phyloP scores from a whole-genome alignment of 1,284 basidiomycete genomes.

The Thelephora terrestris region DNA sequence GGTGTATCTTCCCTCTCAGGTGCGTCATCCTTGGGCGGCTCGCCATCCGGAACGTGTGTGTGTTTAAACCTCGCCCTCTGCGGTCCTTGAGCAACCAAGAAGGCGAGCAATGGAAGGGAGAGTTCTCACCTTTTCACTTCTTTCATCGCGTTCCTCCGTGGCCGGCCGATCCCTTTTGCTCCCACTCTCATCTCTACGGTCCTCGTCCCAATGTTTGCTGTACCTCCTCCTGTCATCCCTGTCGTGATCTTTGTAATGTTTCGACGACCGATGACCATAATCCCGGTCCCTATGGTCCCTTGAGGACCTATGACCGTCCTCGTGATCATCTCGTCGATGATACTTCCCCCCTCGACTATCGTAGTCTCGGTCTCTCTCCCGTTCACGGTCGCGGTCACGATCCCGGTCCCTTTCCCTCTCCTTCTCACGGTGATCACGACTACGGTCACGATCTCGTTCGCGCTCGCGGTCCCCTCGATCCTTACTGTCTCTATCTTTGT shows the following conservation, averaged over 20 bases:
- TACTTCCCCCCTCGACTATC: constrained; percentile 24
- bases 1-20: constrained; percentile 49
- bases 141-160: constrained; percentile 36
- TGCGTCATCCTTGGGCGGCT: constrained; percentile 25
- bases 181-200: constrained; percentile 31
- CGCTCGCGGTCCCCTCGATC: constrained; percentile 30
- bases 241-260: constrained; percentile 36
- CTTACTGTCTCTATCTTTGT: constrained; percentile 22
- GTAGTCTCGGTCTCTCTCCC: constrained; percentile 30
- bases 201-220: too few relatives aligned
- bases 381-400: constrained; percentile 29
- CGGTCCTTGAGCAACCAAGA: constrained; percentile 4
- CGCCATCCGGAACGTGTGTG: constrained; percentile 20
- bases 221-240: constrained; percentile 30
- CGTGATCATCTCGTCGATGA: constrained; percentile 18
- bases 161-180: constrained; percentile 31
- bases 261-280: constrained; percentile 25
- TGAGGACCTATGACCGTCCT: constrained; percentile 18
- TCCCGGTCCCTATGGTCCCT: constrained; percentile 24
- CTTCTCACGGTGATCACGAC: constrained; percentile 34
- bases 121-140: constrained; percentile 49
- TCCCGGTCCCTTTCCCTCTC: constrained; percentile 23
- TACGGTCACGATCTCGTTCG: constrained; percentile 32
- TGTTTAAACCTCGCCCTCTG: constrained; percentile 49
- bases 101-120: constrained; percentile 11